Percentiles rank a stretch among this genome's conserved stretches.
Evolutionary conservation across 2,329 filamentous ascomycete species (phyloP).

Genomic region (Cladosporium austrohemisphaericum): DNA sequence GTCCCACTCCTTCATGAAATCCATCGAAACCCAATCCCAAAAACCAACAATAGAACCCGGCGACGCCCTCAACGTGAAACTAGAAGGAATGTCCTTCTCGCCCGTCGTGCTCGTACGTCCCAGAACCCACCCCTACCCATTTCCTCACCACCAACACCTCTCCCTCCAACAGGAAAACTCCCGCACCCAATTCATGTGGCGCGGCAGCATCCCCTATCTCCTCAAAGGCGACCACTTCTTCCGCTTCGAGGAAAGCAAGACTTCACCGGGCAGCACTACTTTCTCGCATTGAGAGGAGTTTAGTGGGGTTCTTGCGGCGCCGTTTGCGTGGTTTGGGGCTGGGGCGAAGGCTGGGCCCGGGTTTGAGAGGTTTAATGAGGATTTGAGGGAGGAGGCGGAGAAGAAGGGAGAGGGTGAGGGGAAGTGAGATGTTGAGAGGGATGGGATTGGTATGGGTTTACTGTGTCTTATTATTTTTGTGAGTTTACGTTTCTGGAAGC

Average conservation of each 20-base stretch:
- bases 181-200: constrained; percentile 15
- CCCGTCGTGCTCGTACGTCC: constrained; percentile 16
- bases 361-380: constrained; percentile 20
- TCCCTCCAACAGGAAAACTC: constrained; percentile 14
- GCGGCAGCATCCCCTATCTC: constrained; percentile 16
- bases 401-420: too few species aligned
- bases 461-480: too few species aligned
- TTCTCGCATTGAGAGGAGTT: constrained; percentile 22
- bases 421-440: too few species aligned
- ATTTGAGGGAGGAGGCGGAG: constrained; percentile 22
- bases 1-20: constrained; percentile 14
- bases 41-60: constrained; percentile 10
- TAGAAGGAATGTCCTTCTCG: constrained; percentile 18
- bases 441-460: too few species aligned
- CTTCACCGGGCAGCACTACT: constrained; percentile 17
- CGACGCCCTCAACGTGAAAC: constrained; percentile 18
- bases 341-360: constrained; percentile 10
- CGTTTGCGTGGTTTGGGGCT: constrained; percentile 15
- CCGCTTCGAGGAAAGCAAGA: constrained; percentile 17
- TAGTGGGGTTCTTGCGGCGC: constrained; percentile 12
- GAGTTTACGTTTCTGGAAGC: too few species aligned
- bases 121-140: neutral
- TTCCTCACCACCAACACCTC: neutral
- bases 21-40: constrained; percentile 8
- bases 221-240: constrained; percentile 21